Percentiles rank a stretch among this genome's conserved stretches.
Evolutionary conservation across 78 protist species (phyloP).

Genomic region (Creolimax fragrantissima): DNA sequence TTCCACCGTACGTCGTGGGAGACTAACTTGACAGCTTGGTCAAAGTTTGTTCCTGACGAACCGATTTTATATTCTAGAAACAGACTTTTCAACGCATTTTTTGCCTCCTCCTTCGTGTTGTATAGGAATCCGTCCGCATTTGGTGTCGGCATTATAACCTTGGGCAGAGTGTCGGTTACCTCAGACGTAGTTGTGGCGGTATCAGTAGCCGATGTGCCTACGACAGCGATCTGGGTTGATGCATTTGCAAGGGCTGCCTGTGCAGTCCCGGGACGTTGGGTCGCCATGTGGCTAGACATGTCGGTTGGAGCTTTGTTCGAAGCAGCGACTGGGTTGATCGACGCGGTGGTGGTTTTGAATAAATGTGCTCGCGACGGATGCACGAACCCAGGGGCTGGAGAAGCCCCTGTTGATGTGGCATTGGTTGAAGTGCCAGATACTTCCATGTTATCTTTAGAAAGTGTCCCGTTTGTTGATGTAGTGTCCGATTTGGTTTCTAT

Average conservation of each 20-base stretch:
- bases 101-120: not conserved
- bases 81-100: not conserved
- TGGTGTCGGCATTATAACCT: not conserved
- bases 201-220: no score
- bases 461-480: not conserved
- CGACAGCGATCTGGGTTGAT: no score
- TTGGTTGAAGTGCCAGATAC: not conserved
- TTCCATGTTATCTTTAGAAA: not conserved
- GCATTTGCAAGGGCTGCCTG: no score
- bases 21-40: not conserved
- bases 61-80: not conserved
- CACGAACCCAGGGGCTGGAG: not conserved
- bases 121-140: not conserved
- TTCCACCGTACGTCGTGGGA: not conserved
- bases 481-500: not conserved
- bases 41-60: not conserved
- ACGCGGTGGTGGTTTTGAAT: not conserved
- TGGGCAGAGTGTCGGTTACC: not conserved
- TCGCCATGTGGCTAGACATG: no score
- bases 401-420: no score
- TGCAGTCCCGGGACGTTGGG: no score
- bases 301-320: not conserved
- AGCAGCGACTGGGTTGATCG: not conserved
- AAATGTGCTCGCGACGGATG: not conserved
- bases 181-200: not conserved